Evolutionary conservation across 2,329 filamentous ascomycete species (phyloP).

Genomic region (Drechmeria coniospora): DNA sequence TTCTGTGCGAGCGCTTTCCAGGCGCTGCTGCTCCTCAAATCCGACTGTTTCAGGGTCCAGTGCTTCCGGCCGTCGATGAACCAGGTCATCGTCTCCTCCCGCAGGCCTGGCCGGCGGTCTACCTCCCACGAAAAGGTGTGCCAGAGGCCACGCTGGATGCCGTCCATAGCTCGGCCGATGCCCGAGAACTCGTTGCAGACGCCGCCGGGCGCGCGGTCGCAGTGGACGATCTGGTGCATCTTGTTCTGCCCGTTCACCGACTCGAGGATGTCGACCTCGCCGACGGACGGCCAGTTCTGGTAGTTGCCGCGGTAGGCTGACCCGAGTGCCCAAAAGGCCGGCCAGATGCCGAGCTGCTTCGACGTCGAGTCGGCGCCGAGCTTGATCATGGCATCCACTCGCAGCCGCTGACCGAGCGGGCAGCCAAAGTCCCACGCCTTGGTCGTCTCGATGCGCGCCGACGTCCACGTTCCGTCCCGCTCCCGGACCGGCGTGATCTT

Average conservation of each 20-base stretch:
- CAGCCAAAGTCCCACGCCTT: conserved; percentile 18
- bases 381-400: conserved; percentile 22
- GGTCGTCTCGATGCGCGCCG: conserved; percentile 25
- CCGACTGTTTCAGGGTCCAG: conserved; percentile 12
- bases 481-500: conserved; percentile 16
- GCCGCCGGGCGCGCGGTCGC: conserved; percentile 22
- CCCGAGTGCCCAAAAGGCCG: conserved; percentile 30
- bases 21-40: conserved; percentile 11
- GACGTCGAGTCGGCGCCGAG: conserved; percentile 13
- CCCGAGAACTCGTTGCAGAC: conserved; percentile 26
- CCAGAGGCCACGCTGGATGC: conserved; percentile 15
- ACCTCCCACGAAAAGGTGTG: conserved; percentile 18
- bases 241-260: conserved; percentile 20
- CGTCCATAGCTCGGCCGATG: conserved; percentile 8
- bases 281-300: conserved; percentile 23
- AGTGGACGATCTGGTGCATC: conserved; percentile 25
- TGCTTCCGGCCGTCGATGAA: conserved; percentile 15
- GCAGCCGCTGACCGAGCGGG: conserved; percentile 16
- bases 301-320: conserved; percentile 20
- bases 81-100: conserved; percentile 19
- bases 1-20: conserved; percentile 16
- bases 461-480: conserved; percentile 23
- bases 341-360: conserved; percentile 26
- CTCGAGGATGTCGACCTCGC: conserved; percentile 31
- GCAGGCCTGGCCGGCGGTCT: conserved; percentile 12